A percentile compares a stretch with the other conserved stretches of the same genome.
Evolutionary conservation across 352 stramenopile species (phyloP).

Genomic region (Phytophthora pluvialis): DNA sequence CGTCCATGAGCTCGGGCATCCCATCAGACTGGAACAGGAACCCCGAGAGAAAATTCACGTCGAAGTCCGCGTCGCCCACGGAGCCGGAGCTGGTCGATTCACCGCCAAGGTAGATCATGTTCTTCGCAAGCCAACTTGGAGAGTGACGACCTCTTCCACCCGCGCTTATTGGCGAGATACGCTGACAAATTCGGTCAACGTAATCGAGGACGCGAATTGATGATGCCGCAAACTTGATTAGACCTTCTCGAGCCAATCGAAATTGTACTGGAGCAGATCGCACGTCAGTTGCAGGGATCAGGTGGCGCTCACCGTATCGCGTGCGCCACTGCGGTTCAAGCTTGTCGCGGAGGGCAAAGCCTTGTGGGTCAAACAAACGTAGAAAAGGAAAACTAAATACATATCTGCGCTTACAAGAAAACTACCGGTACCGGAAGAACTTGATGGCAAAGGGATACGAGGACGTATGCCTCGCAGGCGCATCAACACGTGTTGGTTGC

Average conservation of each 20-base stretch:
- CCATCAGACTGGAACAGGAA: conserved; percentile 32
- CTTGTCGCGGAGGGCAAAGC: too few relatives aligned
- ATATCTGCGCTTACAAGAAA: too few relatives aligned
- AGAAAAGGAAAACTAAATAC: too few relatives aligned
- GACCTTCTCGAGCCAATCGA: conserved; percentile 1
- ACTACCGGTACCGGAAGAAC: too few relatives aligned
- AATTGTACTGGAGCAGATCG: background rate
- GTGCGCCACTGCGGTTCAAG: too few relatives aligned
- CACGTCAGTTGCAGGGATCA: conserved; percentile 3
- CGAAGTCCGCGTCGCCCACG: conserved; percentile 19
- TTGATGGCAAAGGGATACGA: too few relatives aligned
- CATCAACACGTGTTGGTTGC: conserved; percentile 2
- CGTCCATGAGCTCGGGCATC: conserved; percentile 7
- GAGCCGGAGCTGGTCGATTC: background rate
- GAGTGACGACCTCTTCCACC: background rate
- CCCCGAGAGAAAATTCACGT: conserved; percentile 32
- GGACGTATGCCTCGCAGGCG: background rate
- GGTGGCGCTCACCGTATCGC: background rate
- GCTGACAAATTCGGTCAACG: conserved; percentile 17
- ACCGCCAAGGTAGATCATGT: conserved; percentile 9
- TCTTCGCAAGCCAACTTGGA: background rate
- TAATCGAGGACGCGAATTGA: conserved; percentile 17
- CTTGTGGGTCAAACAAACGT: too few relatives aligned
- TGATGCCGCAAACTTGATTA: conserved; percentile 14
- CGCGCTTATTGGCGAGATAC: background rate